Percentiles rank a stretch among this genome's conserved stretches.
These are phyloP conservation scores for Aspergillus pseudoterreus DNA, from an alignment of 2,329 filamentous ascomycete species.

Conservation along the genomic window DNA sequence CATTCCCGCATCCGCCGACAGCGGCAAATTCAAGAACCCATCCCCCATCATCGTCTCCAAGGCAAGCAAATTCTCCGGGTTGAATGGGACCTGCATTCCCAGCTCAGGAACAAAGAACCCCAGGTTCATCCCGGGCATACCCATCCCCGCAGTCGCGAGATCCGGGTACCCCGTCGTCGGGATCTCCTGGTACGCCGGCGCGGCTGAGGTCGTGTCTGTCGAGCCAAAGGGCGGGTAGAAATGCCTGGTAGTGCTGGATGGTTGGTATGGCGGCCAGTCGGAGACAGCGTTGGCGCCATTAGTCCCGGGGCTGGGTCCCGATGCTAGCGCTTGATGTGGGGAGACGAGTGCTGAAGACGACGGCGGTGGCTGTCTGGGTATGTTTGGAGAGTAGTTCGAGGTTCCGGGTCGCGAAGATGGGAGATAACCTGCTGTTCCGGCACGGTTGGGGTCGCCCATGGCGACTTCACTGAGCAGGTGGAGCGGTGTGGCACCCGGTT, in stretches of 20 bases:
- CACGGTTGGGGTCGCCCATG: slow-evolving; percentile 27
- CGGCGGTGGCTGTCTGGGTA: slow-evolving; percentile 1
- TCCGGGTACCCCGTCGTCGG: slow-evolving; percentile 12
- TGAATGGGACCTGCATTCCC: slow-evolving; percentile 22
- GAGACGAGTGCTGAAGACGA: background rate
- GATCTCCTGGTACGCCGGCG: background rate
- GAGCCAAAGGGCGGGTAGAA: slow-evolving; percentile 2
- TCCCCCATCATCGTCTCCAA: slow-evolving; percentile 33
- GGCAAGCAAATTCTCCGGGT: slow-evolving; percentile 27
- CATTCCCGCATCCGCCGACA: slow-evolving; percentile 22
- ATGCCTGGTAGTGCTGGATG: no score
- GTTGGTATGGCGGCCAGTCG: background rate
- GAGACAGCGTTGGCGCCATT: background rate
- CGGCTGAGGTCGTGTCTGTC: background rate
- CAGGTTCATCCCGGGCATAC: slow-evolving; percentile 16
- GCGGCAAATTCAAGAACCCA: slow-evolving; percentile 26
- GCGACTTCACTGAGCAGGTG: slow-evolving; percentile 41
- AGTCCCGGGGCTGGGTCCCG: slow-evolving; percentile 1
- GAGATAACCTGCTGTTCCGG: background rate
- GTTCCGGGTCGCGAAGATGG: background rate
- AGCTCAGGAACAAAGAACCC: slow-evolving; percentile 23
- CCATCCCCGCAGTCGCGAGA: slow-evolving; percentile 12
- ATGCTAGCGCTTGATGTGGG: slow-evolving; percentile 7
- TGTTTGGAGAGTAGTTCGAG: background rate
- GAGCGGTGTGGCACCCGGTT: slow-evolving; percentile 29